Conservation (phyloP, 2,329 filamentous ascomycete genomes). For the Aschersonia sp. region DNA sequence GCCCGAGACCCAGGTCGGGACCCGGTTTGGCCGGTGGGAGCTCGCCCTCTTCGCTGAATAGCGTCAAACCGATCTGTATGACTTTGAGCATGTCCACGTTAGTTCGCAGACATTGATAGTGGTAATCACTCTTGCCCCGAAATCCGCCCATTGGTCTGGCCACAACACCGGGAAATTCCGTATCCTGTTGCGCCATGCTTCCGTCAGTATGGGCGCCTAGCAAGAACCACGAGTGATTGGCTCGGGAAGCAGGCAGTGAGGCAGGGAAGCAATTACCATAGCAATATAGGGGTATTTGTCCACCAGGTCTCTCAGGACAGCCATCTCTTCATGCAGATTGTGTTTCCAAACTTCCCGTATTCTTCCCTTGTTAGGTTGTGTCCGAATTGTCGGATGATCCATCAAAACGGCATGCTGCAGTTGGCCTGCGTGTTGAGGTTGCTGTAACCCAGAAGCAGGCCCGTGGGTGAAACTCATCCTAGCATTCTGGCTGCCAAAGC, state of each 20-base stretch:
- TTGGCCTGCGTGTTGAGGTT: constrained; percentile 40
- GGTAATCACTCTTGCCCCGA: constrained; percentile 89
- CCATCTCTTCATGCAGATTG: constrained; percentile 87
- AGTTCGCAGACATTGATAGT: constrained; percentile 92
- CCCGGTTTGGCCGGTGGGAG: constrained; percentile 58
- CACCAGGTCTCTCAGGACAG: constrained; percentile 63
- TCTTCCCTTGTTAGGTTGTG: constrained; percentile 55
- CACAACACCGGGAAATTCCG: constrained; percentile 96
- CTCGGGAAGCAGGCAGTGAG: too few relatives aligned
- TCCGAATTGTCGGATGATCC: constrained; percentile 26
- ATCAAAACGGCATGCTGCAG: constrained; percentile 23
- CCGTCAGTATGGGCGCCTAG: not conserved
- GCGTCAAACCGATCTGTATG: constrained; percentile 87
- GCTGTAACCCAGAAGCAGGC: constrained; percentile 40
- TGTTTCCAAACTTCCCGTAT: constrained; percentile 96
- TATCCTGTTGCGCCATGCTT: constrained; percentile 49
- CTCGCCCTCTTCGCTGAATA: constrained; percentile 85
- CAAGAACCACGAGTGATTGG: not conserved
- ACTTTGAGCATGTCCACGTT: constrained; percentile 97
- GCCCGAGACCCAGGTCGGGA: constrained; percentile 23
- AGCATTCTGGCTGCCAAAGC: constrained; percentile 73
- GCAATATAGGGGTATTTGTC: constrained; percentile 92
- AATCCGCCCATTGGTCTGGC: constrained; percentile 91
- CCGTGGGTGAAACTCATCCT: constrained; percentile 71
- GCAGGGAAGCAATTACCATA: constrained; percentile 53